Percentiles rank a stretch among this genome's conserved stretches.
Conservation (phyloP, 75 land plant genomes). For the Cupressus sempervirens region DNA sequence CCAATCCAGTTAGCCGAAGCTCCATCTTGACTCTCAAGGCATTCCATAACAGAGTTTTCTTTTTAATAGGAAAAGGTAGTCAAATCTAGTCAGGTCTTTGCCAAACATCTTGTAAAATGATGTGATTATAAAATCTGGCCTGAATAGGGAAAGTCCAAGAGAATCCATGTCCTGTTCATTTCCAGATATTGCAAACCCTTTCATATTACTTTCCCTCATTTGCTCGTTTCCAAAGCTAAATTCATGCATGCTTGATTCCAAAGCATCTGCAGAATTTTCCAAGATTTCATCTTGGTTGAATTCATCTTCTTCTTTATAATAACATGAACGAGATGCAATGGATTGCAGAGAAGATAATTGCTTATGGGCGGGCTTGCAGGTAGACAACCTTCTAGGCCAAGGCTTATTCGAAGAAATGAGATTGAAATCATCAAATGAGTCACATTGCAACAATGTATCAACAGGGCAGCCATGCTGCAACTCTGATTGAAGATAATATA, state of each 20-base stretch:
- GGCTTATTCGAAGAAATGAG: background rate
- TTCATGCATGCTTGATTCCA: background rate
- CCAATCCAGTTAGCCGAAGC: constrained; percentile 22
- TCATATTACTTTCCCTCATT: background rate
- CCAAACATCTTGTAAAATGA: constrained; percentile 37
- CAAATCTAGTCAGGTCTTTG: constrained; percentile 30
- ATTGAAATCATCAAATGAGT: too few species aligned
- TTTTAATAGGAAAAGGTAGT: constrained; percentile 24
- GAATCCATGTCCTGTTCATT: constrained; percentile 21
- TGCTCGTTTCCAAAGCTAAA: background rate
- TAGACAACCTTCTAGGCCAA: background rate
- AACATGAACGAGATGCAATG: background rate
- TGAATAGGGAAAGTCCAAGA: constrained; percentile 30
- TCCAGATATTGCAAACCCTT: background rate
- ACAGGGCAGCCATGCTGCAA: too few species aligned
- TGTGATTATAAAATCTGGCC: constrained; percentile 29
- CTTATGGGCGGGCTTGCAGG: too few species aligned
- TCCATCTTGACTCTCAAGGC: constrained; percentile 12
- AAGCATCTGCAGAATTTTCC: background rate
- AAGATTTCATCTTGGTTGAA: too few species aligned
- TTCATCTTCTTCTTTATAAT: background rate
- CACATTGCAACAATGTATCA: too few species aligned
- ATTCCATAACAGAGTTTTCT: constrained; percentile 12
- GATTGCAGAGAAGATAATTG: background rate
- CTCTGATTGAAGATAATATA: too few species aligned